Evolutionary conservation across 306 rosid species (phyloP).

Genomic region (Acacia acuminata): DNA sequence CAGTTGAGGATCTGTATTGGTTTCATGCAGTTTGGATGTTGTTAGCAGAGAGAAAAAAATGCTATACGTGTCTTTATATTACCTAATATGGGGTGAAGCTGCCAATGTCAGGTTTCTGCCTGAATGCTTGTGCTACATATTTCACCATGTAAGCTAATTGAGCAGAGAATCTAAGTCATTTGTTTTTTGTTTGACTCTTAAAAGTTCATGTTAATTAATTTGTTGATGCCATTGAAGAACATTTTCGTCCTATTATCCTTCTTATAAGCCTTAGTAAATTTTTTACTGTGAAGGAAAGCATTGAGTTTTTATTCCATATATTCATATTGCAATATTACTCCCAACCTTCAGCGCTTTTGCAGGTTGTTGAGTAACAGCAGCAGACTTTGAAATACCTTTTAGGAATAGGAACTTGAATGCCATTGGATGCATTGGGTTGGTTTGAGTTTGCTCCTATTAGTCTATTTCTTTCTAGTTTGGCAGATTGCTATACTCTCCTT

Average conservation of each 20-base stretch:
- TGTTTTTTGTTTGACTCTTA: not conserved
- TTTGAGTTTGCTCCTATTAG: not conserved
- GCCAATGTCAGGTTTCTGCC: constrained; percentile 90
- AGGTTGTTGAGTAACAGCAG: not conserved
- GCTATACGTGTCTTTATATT: constrained; percentile 69
- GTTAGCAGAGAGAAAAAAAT: constrained; percentile 74
- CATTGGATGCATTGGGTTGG: not conserved
- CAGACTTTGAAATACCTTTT: not conserved
- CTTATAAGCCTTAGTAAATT: not conserved
- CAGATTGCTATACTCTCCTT: not conserved
- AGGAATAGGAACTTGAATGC: not conserved
- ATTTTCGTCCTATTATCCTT: not conserved
- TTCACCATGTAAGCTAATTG: constrained; percentile 84
- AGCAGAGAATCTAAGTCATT: not conserved
- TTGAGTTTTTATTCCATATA: not conserved
- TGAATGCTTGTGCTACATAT: constrained; percentile 98
- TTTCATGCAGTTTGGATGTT: constrained; percentile 59
- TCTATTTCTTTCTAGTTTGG: not conserved
- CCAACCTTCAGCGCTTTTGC: not conserved
- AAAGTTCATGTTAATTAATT: not conserved
- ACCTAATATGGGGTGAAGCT: constrained; percentile 96
- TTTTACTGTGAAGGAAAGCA: not conserved
- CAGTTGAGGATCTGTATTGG: constrained; percentile 22
- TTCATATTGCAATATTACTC: constrained; percentile 16
- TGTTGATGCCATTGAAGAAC: constrained; percentile 9